Base-by-base conservation (phyloP, 2,329 filamentous ascomycete species). In the Aspergillus bombycis region DNA sequence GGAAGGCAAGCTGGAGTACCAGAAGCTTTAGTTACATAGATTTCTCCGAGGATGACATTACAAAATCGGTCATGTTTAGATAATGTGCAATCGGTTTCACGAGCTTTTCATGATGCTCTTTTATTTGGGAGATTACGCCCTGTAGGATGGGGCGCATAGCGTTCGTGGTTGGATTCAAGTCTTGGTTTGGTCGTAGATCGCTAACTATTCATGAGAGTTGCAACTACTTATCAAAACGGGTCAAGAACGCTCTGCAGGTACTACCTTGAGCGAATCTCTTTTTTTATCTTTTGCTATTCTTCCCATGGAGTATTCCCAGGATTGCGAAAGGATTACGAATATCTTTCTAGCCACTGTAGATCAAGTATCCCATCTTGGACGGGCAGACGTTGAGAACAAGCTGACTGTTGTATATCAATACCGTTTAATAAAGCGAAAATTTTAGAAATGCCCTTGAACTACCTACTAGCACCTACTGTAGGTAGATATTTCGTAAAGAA, bases 1-100 rank as follows among this genome's bases (percentile, higher is more conserved):
- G 73, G 95, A 99, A 81, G 94, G 95, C 80, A 98, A 98, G 84
- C 85, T 98, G 57, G 94, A 98, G 80, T 98, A 97, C 82, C 91
- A 96, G 87, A 97, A 97, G 83, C 84, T 97, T 81, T 97, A 89
- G 79, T 67, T 30, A 30, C 28, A 60, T 69, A 65, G 70, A 62
- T 69, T 67, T 32, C 16, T 16, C 56, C 57, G 61, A 52, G 30
- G 59, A 67, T 58, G 63, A 65, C 48, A 53, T 64, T 26, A 64
- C 64, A 63, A 62, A 68, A 61, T 62, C 59, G 65, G 64, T 60
- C 61, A 62, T 65, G 55, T 26, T 58, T 62, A 58, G 36, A 53
- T 43, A 53, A 54, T 57, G 34, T 30, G 21, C 54, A n/a, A 55
- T 55, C 21, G 6, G 52, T 26, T 19, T 34, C n/a, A 36, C 30